phyloP scores from a whole-genome alignment of 257 asterid genomes.

The Datura wrightii region DNA sequence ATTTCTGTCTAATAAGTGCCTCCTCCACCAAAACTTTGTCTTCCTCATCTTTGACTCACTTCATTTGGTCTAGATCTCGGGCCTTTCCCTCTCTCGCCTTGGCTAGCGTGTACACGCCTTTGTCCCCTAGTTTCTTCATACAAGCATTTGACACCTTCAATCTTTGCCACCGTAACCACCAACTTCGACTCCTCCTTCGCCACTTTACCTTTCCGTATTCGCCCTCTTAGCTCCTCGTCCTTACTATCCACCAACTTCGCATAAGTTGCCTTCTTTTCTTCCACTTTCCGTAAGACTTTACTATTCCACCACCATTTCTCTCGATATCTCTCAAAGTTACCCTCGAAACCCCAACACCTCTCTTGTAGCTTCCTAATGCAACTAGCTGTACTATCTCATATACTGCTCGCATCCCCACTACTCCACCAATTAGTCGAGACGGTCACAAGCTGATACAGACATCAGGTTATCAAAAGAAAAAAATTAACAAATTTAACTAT shows the following conservation, averaged over 20 bases:
- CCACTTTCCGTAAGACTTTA: not conserved
- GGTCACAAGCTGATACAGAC: not conserved
- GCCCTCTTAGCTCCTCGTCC: not conserved
- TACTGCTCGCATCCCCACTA: not conserved
- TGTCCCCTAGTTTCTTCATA: no score
- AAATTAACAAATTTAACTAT: not conserved
- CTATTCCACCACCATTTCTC: not conserved
- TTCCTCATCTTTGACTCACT: no score
- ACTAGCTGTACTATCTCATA: not conserved
- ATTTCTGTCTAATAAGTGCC: no score
- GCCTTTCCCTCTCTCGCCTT: no score
- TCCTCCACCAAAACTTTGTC: no score
- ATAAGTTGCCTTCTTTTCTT: not conserved
- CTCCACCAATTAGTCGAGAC: not conserved
- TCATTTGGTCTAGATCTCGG: no score
- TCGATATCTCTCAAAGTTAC: not conserved
- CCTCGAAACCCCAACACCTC: not conserved
- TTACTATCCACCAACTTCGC: not conserved
- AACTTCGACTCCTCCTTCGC: no score
- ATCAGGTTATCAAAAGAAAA: not conserved
- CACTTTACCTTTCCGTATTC: no score
- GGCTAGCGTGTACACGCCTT: no score
- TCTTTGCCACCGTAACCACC: no score
- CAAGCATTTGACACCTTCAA: no score
- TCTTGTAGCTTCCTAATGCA: not conserved